These are phyloP conservation scores for Glarea lozoyensis DNA, from an alignment of 495 filamentous ascomycete genomes.

Conservation along the genomic window DNA sequence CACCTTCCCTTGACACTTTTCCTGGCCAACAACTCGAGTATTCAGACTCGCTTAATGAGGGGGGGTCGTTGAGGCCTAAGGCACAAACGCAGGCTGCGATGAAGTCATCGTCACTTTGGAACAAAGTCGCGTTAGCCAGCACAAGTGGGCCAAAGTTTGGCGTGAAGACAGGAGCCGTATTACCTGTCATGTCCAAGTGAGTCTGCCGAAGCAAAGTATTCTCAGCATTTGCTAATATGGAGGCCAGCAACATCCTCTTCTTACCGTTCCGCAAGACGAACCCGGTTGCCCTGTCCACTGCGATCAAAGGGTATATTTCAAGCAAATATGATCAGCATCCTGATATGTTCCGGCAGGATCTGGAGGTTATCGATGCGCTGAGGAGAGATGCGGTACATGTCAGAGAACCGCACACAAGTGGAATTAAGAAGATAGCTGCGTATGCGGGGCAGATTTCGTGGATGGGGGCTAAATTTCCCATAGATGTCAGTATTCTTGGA, in stretches of 20 bases:
- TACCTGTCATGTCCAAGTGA: neutral
- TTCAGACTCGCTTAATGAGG: too few species aligned
- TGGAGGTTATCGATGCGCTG: constrained; percentile 76
- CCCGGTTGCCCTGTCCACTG: constrained; percentile 61
- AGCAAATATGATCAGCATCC: constrained; percentile 99
- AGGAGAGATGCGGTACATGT: constrained; percentile 77
- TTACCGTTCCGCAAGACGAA: constrained; percentile 85
- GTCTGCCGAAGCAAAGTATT: too few species aligned
- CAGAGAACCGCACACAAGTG: constrained; percentile 82
- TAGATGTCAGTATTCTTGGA: constrained; percentile 59
- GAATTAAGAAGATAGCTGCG: constrained; percentile 72
- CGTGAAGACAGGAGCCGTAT: neutral
- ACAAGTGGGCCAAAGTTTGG: neutral
- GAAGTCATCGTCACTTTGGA: neutral
- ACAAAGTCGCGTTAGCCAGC: neutral
- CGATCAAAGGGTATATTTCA: constrained; percentile 94
- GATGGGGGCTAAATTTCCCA: constrained; percentile 92
- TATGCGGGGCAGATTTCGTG: constrained; percentile 93
- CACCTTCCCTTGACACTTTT: too few species aligned
- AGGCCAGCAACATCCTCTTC: constrained; percentile 36
- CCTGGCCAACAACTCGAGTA: too few species aligned
- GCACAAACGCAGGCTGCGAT: too few species aligned
- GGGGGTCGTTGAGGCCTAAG: too few species aligned
- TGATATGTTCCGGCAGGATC: constrained; percentile 89
- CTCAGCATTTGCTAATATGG: neutral